Evolutionary conservation across 345 rosid genomes (phyloP).

Genomic region (Eucalyptus tenuipes): DNA sequence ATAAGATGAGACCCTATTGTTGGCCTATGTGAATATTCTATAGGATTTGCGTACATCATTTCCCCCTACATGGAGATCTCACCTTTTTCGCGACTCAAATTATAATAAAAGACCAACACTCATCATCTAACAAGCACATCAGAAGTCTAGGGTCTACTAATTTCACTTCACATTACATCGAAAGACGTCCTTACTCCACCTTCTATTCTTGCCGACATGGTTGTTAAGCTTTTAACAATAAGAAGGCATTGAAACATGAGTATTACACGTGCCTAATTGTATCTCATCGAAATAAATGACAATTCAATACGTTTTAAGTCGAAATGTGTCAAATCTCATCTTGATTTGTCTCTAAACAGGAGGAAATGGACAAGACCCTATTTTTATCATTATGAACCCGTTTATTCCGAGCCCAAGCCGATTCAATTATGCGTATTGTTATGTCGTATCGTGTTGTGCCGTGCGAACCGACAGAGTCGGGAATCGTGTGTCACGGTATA

Average conservation of each 20-base stretch:
- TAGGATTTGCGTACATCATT: background rate
- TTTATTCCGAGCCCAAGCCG: fast-evolving
- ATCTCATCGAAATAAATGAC: background rate
- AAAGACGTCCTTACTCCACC: background rate
- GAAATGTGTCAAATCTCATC: background rate
- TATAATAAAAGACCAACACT: background rate
- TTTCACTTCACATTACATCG: background rate
- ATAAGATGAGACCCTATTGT: background rate
- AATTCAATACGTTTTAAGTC: background rate
- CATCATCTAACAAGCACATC: background rate
- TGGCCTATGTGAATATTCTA: background rate
- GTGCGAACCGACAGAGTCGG: fast-evolving
- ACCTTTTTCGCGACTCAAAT: background rate
- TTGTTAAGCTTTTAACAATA: background rate
- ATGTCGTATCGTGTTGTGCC: fast-evolving
- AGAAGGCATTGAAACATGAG: background rate
- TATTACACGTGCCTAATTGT: background rate
- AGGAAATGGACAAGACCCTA: background rate
- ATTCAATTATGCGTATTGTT: fast-evolving
- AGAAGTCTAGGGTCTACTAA: background rate
- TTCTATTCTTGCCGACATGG: background rate
- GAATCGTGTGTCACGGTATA: background rate
- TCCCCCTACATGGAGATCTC: background rate
- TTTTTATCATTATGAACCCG: background rate
- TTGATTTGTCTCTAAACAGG: background rate